Percentiles rank a stretch among this genome's conserved stretches.
Conservation (phyloP, 495 filamentous ascomycete genomes). For the Margaritispora aquatica region DNA sequence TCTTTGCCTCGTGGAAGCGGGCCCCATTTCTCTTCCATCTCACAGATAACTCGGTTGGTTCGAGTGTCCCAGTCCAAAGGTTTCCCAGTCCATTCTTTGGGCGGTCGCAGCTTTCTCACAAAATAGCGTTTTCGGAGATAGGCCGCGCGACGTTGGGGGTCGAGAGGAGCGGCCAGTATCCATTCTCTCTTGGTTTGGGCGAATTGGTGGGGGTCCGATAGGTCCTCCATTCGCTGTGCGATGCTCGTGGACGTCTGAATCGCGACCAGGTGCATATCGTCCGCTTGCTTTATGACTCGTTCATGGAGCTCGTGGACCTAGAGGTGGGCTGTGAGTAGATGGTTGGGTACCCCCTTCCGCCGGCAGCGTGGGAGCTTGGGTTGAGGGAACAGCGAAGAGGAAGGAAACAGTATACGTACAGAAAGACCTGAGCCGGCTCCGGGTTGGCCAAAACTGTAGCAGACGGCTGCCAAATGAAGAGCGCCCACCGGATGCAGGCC, state of each 20-base stretch:
- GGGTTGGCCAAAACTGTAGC: background rate
- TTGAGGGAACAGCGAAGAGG: too few relatives aligned
- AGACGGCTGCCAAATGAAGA: background rate
- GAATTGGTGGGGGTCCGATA: background rate
- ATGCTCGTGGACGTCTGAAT: background rate
- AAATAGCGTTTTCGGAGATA: too few relatives aligned
- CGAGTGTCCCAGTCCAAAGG: background rate
- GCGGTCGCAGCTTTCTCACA: background rate
- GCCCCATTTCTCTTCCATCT: background rate
- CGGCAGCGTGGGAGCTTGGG: too few relatives aligned
- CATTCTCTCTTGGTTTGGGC: background rate
- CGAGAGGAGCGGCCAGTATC: background rate
- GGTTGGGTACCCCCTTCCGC: too few relatives aligned
- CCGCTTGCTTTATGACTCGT: background rate
- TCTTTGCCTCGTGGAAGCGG: background rate
- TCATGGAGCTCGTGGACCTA: background rate
- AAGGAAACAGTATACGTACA: too few relatives aligned
- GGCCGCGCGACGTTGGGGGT: background rate
- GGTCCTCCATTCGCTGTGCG: background rate
- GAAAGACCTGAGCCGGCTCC: background rate
- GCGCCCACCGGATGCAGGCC: background rate
- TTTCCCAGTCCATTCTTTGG: background rate
- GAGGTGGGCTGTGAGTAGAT: background rate
- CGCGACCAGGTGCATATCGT: background rate
- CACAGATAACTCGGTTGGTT: background rate